These are phyloP conservation scores for Glebionis coronaria DNA, from an alignment of 129 eudicot species.

Conservation along the genomic window DNA sequence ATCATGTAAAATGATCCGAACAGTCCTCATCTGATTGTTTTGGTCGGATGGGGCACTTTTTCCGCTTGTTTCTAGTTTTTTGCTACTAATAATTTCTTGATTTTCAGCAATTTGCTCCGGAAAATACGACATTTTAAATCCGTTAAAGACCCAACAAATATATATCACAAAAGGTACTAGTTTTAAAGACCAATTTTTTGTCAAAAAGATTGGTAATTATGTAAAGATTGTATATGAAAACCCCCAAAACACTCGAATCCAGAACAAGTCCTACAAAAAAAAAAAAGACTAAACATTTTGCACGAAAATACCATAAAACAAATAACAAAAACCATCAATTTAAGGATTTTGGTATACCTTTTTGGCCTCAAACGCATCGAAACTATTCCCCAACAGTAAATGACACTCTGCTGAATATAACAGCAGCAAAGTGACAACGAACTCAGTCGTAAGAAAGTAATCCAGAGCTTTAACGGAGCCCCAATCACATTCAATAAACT, in stretches of 20 bases:
- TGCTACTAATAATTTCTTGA: slow-evolving; percentile 24
- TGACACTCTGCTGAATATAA: slow-evolving; percentile 53
- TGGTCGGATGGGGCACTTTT: background rate
- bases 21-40: slow-evolving; percentile 30
- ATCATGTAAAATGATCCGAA: slow-evolving; percentile 63
- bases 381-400: slow-evolving; percentile 36
- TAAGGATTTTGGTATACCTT: slow-evolving; percentile 42
- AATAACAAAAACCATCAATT: background rate
- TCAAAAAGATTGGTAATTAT: no score
- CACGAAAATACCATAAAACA: background rate
- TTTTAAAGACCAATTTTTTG: no score
- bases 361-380: slow-evolving; percentile 99
- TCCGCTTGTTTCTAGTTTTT: slow-evolving; percentile 25
- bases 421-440: slow-evolving; percentile 42
- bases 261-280: slow-evolving; percentile 82
- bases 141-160: background rate
- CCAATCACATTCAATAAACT: slow-evolving; percentile 52
- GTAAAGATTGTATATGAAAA: slow-evolving; percentile 46
- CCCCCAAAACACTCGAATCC: slow-evolving; percentile 94
- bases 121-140: slow-evolving; percentile 35
- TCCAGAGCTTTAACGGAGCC: slow-evolving; percentile 55
- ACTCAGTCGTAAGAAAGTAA: slow-evolving; percentile 33
- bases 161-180: no score
- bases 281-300: background rate
- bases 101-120: slow-evolving; percentile 24